Base-by-base conservation (phyloP, 768 basidiomycete genomes). In the Agaricus blazei region DNA sequence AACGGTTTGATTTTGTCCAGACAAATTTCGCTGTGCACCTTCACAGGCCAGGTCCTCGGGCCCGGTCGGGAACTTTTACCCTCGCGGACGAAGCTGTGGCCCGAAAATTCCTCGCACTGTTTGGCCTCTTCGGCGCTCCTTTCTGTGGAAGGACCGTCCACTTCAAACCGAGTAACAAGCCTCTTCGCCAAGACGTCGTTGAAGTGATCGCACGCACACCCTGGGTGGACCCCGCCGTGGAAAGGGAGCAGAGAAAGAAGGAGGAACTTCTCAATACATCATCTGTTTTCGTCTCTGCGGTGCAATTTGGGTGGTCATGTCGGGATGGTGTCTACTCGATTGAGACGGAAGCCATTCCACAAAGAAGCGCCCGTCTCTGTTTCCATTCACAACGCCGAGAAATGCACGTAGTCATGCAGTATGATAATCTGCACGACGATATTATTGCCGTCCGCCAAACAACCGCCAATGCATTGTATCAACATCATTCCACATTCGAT, bases 301-400 rank as follows among this genome's bases (percentile, higher is more conserved):
- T 87, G 27, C 83, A 85, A 59, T 84, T 84, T 59, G 80, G 82
- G 12, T 83, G 83, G 83, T 70, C 75, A 60, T 85, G 83, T 57
- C 74, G 83, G n/a, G 83, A 84, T 60, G 64, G 69, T 4, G 71
- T 75, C 0, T 76, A 80, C 56, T 88, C 85, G 15, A 65, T 79
- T 43, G 84, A 87, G 65, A 66, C 46, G 41, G 44, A 43, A 54
- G 54, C 9, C 37, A 44, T 44, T 11, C 19, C 19, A 19, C 49
- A 44, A 9, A 14, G 7, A 2, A 34, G 52, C 26, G 70, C 72
- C n/a, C 26, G 41, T 12, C 59, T 84, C 28, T 48, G 48, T 36
- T 82, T 78, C 57, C 64, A 72, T 47, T 62, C 70, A 1, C 74
- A 81, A 29, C 70, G 72, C 45, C 69, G 81, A 51, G 79, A 83